Evolutionary conservation across 108 stramenopile genomes (phyloP), one percentile per base, ranked within the genome.

Genomic region (Asterionellopsis glacialis): DNA sequence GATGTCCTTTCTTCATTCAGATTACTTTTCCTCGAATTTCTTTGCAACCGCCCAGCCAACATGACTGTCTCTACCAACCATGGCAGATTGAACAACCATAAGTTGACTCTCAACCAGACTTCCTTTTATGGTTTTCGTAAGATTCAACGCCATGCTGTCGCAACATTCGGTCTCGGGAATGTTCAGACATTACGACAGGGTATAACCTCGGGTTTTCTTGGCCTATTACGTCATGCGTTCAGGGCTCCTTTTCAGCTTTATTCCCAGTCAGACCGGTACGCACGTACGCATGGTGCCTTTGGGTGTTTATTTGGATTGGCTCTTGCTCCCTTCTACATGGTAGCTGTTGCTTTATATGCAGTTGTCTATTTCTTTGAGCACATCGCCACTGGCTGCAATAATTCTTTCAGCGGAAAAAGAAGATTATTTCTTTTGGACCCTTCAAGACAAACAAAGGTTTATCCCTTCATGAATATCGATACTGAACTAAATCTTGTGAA

Each of bases 291-390:
- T 55, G 84, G 84, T 23, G 56, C 61, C 25, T 55, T 74, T 44
- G 84, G 84, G 0, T 85, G 78, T 54, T 22, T 85, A 3, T 64
- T 69, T 45, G 84, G 84, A 9, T n/a, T 75, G 16, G 16, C 77
- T 14, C 22, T 67, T 4, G 59, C 48, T 14, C 78, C 73, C 0
- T 58, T 80, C 15, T 76, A 71, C 51, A 57, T 76, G n/a, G 21
- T 70, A 1, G 57, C 55, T 18, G 39, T 59, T 41, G 9, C 69
- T 16, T 41, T 73, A 15, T 51, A 19, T 61, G 63, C 56, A 43
- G 27, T 81, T 47, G 4, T 75, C 16, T 60, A 74, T 1, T 70
- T 66, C 53, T 55, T 77, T 44, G 84, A 85, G 57, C 64, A 78
- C 12, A 22, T 71, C 19, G 60, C 61, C 2, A 57, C 75, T 15